These are phyloP conservation scores for Talaromyces sp. DNA, from an alignment of 2,329 filamentous ascomycete species.

Conservation along the genomic window DNA sequence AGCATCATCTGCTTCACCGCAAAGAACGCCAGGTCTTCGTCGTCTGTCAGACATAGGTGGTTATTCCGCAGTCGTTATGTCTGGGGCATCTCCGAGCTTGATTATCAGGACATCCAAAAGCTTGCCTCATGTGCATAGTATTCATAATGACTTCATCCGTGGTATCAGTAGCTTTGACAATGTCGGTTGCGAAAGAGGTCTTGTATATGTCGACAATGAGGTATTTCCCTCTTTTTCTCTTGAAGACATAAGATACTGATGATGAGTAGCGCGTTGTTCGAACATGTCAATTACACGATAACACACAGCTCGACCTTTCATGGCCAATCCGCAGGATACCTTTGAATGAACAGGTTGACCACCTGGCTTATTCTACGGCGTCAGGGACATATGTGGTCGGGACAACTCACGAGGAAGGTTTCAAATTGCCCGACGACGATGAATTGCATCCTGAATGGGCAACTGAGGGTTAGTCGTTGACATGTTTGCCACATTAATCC, in stretches of 20 bases:
- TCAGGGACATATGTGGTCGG: conserved; percentile 74
- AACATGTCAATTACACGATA: conserved; percentile 67
- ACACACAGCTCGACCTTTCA: conserved; percentile 70
- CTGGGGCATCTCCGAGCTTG: conserved; percentile 75
- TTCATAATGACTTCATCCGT: conserved; percentile 66
- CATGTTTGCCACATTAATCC: neutral
- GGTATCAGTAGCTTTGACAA: conserved; percentile 75
- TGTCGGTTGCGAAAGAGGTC: conserved; percentile 72
- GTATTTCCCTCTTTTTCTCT: conserved; percentile 28
- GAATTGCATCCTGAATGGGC: conserved; percentile 79
- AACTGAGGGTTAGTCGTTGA: conserved; percentile 54
- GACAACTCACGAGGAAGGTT: conserved; percentile 65
- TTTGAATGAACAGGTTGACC: conserved; percentile 66
- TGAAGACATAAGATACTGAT: neutral
- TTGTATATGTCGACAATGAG: conserved; percentile 71
- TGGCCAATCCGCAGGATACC: conserved; percentile 71
- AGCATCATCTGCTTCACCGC: conserved; percentile 35
- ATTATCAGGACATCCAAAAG: conserved; percentile 78
- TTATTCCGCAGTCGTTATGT: conserved; percentile 77
- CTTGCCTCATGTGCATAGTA: conserved; percentile 67
- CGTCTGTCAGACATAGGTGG: conserved; percentile 58
- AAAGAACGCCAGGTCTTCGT: conserved; percentile 44
- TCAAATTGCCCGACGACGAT: conserved; percentile 82
- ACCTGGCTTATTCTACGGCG: conserved; percentile 71
- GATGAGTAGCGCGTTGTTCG: conserved; percentile 61